Percentiles rank a stretch among this genome's conserved stretches.
These are phyloP conservation scores for Xylogone sp. DNA, from an alignment of 2,329 filamentous ascomycete species.

Conservation along the genomic window DNA sequence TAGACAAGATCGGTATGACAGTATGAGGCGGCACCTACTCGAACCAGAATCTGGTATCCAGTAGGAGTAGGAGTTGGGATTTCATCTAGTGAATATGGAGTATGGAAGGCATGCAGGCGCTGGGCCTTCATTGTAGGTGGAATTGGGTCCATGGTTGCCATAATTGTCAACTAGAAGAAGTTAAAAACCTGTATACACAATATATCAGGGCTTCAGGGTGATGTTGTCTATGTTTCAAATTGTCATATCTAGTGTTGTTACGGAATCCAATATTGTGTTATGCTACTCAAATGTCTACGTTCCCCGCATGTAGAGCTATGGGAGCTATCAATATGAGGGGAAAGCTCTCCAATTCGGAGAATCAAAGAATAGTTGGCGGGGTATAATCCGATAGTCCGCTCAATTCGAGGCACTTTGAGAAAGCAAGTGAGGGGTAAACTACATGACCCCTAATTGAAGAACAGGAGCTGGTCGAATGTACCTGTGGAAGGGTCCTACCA, in stretches of 20 bases:
- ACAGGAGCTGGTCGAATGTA: too few relatives aligned
- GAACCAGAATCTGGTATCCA: constrained; percentile 38
- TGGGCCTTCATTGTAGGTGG: constrained; percentile 35
- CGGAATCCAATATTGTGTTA: neutral
- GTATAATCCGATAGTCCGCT: too few relatives aligned
- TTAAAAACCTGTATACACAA: neutral
- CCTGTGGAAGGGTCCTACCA: too few relatives aligned
- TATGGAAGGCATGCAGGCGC: constrained; percentile 36
- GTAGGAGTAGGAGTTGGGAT: constrained; percentile 31
- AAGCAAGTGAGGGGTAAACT: too few relatives aligned
- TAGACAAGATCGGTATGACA: constrained; percentile 35
- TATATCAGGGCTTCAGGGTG: neutral
- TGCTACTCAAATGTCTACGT: neutral
- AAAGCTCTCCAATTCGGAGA: neutral
- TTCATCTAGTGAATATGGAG: constrained; percentile 33
- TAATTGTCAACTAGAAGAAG: neutral
- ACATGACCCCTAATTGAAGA: too few relatives aligned
- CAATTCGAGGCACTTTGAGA: too few relatives aligned
- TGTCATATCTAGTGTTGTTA: neutral
- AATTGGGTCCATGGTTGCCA: neutral
- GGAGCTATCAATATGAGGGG: neutral
- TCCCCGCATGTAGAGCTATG: neutral
- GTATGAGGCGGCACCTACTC: constrained; percentile 42
- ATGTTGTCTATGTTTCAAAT: neutral
- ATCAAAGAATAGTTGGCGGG: neutral